Evolutionary conservation across 2,329 filamentous ascomycete genomes (phyloP).

Genomic region (Pseudogymnoascus sp.): DNA sequence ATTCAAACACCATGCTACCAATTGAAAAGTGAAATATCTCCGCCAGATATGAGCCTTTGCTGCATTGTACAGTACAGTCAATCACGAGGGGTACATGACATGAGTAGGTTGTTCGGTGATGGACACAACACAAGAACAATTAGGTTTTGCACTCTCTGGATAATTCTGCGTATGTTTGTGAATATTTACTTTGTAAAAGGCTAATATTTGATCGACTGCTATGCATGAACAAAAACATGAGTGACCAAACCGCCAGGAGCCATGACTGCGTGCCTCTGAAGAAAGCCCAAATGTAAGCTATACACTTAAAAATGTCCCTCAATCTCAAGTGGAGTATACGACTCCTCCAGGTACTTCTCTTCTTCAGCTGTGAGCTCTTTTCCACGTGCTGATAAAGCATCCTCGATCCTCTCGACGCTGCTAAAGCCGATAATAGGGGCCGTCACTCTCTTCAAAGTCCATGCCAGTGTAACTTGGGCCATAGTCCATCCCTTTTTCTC

Average conservation of each 20-base stretch:
- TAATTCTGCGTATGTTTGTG: neutral
- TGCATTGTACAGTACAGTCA: neutral
- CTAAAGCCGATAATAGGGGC: slow-evolving; percentile 46
- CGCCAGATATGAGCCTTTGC: neutral
- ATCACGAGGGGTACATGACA: neutral
- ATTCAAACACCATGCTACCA: neutral
- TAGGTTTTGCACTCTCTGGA: neutral
- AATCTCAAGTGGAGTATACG: slow-evolving; percentile 39
- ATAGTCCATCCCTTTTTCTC: slow-evolving; percentile 49
- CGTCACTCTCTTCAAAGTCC: slow-evolving; percentile 38
- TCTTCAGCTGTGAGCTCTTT: slow-evolving; percentile 42
- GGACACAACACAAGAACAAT: neutral
- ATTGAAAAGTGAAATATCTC: neutral
- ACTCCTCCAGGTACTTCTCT: slow-evolving; percentile 43
- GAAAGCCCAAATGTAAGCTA: neutral
- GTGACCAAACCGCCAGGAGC: neutral
- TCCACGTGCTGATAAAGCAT: slow-evolving; percentile 35
- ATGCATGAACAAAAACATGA: neutral
- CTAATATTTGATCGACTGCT: neutral
- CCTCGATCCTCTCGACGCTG: slow-evolving; percentile 43
- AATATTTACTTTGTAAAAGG: slow-evolving; percentile 1
- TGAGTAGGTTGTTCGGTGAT: neutral
- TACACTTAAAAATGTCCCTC: slow-evolving; percentile 22
- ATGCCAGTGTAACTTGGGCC: slow-evolving; percentile 49
- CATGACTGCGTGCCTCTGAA: neutral